Evolutionary conservation across 495 filamentous ascomycete species (phyloP), one percentile per base, ranked within the genome.

Genomic region (Lasiosphaeria hispida): DNA sequence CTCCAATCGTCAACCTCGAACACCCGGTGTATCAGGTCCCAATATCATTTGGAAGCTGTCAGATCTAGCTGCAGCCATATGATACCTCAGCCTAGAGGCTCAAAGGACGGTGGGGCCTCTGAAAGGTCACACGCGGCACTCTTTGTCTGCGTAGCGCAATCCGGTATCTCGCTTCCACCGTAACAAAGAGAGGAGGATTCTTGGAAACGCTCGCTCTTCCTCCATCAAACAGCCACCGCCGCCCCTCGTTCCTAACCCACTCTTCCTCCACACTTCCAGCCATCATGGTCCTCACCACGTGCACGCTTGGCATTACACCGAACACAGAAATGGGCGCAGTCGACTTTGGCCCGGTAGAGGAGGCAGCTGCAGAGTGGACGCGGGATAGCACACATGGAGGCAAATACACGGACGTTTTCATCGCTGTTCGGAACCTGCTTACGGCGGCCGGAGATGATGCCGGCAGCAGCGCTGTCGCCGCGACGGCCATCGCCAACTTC

Each of bases 391-490:
- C 43, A 47, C 43, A 47, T 19, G 43, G 43, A 47, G 43, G 43
- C 43, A 47, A 47, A 47, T 47, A 47, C 43, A 47, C 17, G 43
- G 43, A 47, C 43, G 43, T 47, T 47, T 47, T 47, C 43, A 47
- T 47, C 43, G 43, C 43, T 47, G n/a, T 47, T 47, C 43, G 43
- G 43, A 47, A 47, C 43, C 43, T 47, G 43, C 43, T 47, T 47
- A 47, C 43, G 43, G 43, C 43, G 43, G 43, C 43, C 43, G 43
- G 43, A 47, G 43, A 47, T 47, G 43, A 13, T 47, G 43, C 43
- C 43, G 43, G 15, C 43, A 47, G 43, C 43, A 47, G 43, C 43
- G 43, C 43, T 47, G 43, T 47, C 43, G n/a, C 43, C 43, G 43
- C 43, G 43, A 47, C 43, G 43, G 43, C 43, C 43, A 47, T 47